Evolutionary conservation across 169 alveolate species (phyloP).

Genomic region (Plasmodium gaboni): DNA sequence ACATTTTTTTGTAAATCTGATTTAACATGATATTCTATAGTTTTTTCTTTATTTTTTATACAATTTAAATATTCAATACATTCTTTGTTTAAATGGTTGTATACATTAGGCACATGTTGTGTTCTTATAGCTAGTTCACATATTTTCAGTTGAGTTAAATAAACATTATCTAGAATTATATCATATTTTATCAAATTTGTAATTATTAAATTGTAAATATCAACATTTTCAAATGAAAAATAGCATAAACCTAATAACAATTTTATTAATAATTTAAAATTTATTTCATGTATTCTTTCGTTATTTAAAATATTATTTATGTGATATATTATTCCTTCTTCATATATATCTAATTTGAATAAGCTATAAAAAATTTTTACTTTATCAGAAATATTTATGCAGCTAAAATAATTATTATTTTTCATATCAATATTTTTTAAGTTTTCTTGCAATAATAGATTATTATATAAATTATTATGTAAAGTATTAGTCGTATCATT

Average conservation of each 20-base stretch:
- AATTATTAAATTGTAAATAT: conserved; percentile 47
- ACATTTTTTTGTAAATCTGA: conserved; percentile 50
- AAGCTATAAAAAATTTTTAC: conserved; percentile 29
- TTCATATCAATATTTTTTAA: background rate
- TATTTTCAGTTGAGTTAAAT: conserved; percentile 62
- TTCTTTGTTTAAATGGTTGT: conserved; percentile 24
- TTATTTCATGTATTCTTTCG: background rate
- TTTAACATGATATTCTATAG: conserved; percentile 31
- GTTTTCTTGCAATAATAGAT: background rate
- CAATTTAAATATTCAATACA: conserved; percentile 40
- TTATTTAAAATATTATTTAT: background rate
- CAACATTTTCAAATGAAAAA: conserved; percentile 28
- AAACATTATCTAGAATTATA: conserved; percentile 42
- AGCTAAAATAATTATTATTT: background rate
- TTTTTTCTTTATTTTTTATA: conserved; percentile 38
- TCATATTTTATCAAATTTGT: conserved; percentile 68
- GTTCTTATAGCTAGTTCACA: conserved; percentile 60
- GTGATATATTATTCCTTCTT: conserved; percentile 14
- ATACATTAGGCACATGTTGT: conserved; percentile 66
- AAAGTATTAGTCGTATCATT: background rate
- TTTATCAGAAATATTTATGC: conserved; percentile 7
- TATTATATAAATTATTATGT: background rate
- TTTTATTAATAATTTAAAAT: conserved; percentile 26
- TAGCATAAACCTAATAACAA: conserved; percentile 38
- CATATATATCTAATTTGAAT: conserved; percentile 53